phyloP scores from a whole-genome alignment of 805 yeast species.

The Yamadazyma scolyti region DNA sequence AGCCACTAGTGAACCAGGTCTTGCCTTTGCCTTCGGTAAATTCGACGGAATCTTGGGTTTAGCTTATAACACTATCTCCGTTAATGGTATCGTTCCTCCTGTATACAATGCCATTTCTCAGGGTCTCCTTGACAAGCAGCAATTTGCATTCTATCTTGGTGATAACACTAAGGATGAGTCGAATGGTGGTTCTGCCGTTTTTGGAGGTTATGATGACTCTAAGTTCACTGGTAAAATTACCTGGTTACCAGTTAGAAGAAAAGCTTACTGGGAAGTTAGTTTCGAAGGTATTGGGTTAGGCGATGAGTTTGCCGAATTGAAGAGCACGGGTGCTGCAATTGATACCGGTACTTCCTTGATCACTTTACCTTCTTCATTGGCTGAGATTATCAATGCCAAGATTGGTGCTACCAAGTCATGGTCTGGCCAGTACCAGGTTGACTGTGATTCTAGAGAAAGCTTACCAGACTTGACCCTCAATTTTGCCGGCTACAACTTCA shows the following conservation, averaged over 20 bases:
- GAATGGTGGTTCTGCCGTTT: constrained; percentile 87
- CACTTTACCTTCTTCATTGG: constrained; percentile 91
- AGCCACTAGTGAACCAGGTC: constrained; percentile 95
- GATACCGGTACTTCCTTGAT: constrained; percentile 98
- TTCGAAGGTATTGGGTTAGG: constrained; percentile 90
- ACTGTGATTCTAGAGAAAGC: constrained; percentile 77
- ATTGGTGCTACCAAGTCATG: constrained; percentile 97
- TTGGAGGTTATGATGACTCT: constrained; percentile 87
- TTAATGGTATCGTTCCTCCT: constrained; percentile 88
- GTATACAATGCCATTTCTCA: constrained; percentile 80
- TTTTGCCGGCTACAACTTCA: constrained; percentile 87
- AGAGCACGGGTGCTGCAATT: constrained; percentile 90
- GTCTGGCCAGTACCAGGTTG: constrained; percentile 95
- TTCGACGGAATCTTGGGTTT: constrained; percentile 97
- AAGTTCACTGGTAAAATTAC: constrained; percentile 80
- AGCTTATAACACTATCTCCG: constrained; percentile 90
- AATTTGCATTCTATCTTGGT: constrained; percentile 89
- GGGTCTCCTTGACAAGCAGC: constrained; percentile 79
- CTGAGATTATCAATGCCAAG: constrained; percentile 91
- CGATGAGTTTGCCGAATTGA: constrained; percentile 81
- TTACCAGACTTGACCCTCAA: constrained; percentile 91
- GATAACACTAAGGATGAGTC: constrained; percentile 58
- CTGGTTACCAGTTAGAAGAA: constrained; percentile 97
- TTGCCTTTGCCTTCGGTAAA: constrained; percentile 97
- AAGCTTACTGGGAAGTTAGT: constrained; percentile 99